Conservation (phyloP, 2,329 filamentous ascomycete genomes). For the Colletotrichum gigasporum region DNA sequence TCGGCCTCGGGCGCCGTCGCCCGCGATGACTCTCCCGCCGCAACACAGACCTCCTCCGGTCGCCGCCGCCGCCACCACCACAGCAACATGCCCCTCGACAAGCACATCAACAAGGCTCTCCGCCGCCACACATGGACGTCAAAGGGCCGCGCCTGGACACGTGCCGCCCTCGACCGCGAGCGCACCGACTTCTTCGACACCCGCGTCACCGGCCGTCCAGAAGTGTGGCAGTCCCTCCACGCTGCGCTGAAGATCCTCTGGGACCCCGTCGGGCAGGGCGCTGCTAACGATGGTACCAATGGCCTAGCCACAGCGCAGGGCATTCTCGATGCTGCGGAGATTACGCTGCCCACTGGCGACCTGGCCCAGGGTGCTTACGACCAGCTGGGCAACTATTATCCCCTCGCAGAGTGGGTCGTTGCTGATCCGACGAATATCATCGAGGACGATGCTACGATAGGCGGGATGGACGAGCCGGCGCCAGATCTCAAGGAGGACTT, state of each 20-base stretch:
- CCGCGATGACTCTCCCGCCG: conserved; percentile 34
- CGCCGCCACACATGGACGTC: conserved; percentile 73
- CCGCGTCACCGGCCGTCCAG: conserved; percentile 77
- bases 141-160: conserved; percentile 74
- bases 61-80: conserved; percentile 44
- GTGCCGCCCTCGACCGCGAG: conserved; percentile 73
- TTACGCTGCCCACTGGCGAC: conserved; percentile 79
- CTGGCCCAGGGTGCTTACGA: conserved; percentile 79
- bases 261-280: conserved; percentile 55
- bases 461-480: conserved; percentile 38
- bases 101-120: conserved; percentile 77
- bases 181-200: conserved; percentile 91
- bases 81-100: conserved; percentile 56
- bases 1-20: conserved; percentile 38
- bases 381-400: conserved; percentile 74
- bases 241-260: conserved; percentile 75
- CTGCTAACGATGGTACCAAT: conserved; percentile 46
- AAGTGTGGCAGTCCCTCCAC: conserved; percentile 83
- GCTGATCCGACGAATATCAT: conserved; percentile 69
- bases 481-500: conserved; percentile 47
- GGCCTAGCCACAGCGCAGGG: conserved; percentile 77
- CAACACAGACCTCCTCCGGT: conserved; percentile 32
- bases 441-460: conserved; percentile 57
- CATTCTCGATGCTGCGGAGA: conserved; percentile 80
- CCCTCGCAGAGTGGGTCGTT: conserved; percentile 74